Evolutionary conservation across 805 yeast species (phyloP).

Genomic region (Starmerella bombicola): DNA sequence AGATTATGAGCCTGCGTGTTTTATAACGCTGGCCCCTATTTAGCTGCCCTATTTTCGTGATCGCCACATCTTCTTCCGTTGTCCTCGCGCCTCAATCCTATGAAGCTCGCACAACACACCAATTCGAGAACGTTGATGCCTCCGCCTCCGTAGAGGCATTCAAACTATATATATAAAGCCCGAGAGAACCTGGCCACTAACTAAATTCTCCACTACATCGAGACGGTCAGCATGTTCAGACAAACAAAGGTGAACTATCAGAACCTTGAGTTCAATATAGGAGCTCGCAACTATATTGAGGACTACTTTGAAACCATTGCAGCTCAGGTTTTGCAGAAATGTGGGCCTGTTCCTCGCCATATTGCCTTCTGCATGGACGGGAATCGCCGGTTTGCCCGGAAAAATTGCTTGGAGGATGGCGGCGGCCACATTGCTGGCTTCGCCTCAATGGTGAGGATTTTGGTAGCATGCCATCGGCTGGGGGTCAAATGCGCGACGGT

Average conservation of each 20-base stretch:
- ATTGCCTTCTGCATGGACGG: conserved; percentile 97
- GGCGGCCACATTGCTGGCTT: conserved; percentile 91
- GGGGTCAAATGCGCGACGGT: conserved; percentile 80
- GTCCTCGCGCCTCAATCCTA: no score
- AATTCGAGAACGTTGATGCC: no score
- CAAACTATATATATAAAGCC: no score
- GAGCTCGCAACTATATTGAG: not conserved
- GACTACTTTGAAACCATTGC: conserved; percentile 1
- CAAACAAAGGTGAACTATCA: not conserved
- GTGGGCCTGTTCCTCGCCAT: conserved; percentile 65
- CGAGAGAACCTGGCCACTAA: no score
- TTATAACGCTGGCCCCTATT: no score
- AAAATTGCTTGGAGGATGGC: conserved; percentile 50
- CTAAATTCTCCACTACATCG: not conserved
- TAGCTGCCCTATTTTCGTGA: no score
- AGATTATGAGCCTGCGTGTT: no score
- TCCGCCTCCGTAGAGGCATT: no score
- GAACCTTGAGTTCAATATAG: conserved; percentile 1
- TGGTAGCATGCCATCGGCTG: conserved; percentile 64
- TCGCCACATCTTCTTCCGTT: no score
- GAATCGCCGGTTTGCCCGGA: conserved; percentile 74
- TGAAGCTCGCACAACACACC: no score
- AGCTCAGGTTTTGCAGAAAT: conserved; percentile 3
- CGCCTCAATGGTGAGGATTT: conserved; percentile 51
- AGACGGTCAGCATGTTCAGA: not conserved